These are phyloP conservation scores for Pyrenophora tritici-repentis DNA, from an alignment of 2,329 filamentous ascomycete species.

Conservation along the genomic window DNA sequence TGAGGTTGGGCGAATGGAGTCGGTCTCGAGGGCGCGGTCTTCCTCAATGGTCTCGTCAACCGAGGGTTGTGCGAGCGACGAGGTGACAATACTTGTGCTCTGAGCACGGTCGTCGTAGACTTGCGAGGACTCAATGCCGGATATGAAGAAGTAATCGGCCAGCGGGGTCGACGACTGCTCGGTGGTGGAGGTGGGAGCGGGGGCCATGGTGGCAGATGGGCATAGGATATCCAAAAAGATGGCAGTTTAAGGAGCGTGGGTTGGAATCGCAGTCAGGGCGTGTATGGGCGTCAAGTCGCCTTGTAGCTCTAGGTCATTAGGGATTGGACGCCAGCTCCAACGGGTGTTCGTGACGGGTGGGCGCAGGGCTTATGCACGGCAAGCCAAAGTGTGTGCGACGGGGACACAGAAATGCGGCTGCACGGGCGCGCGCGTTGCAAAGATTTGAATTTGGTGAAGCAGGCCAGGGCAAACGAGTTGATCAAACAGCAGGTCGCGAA, in stretches of 20 bases:
- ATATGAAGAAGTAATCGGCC: constrained; percentile 71
- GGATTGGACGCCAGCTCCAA: constrained; percentile 40
- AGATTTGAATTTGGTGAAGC: constrained; percentile 2
- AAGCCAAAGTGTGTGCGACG: constrained; percentile 32
- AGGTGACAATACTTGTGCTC: constrained; percentile 34
- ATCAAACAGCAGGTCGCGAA: neutral
- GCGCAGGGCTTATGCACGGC: constrained; percentile 24
- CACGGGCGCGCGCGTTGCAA: constrained; percentile 24
- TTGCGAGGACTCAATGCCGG: constrained; percentile 58
- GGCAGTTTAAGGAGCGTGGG: constrained; percentile 27
- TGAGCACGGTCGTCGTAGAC: constrained; percentile 54
- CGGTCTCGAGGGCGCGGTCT: constrained; percentile 61
- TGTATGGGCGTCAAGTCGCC: constrained; percentile 30
- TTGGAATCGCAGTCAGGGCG: constrained; percentile 29
- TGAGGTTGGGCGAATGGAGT: constrained; percentile 51
- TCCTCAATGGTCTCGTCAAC: constrained; percentile 66
- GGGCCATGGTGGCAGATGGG: constrained; percentile 41
- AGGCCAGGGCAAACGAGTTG: too few relatives aligned
- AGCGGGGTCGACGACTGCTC: constrained; percentile 59
- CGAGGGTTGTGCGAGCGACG: constrained; percentile 37
- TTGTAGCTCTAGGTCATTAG: constrained; percentile 42
- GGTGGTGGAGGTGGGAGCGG: constrained; percentile 46
- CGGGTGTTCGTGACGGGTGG: constrained; percentile 35
- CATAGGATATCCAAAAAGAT: constrained; percentile 40
- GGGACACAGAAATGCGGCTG: constrained; percentile 31